Base-by-base conservation (phyloP, 2,329 filamentous ascomycete genomes). In the Cercospora sp. region DNA sequence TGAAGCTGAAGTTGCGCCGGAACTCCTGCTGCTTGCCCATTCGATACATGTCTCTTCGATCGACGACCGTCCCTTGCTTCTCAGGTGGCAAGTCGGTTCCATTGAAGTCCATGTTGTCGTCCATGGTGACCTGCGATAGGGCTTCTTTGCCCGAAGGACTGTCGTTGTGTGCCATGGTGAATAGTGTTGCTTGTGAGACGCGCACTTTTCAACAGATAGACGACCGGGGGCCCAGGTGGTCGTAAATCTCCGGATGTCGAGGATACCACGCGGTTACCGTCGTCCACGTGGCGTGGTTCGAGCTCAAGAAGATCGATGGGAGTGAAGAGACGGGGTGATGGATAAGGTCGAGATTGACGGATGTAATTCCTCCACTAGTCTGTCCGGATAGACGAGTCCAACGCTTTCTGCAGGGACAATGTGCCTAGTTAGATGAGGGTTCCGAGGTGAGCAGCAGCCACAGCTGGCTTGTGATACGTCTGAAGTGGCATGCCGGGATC, bases 11-110 rank as follows among this genome's bases (percentile, higher is more conserved):
- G 57, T 71, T 70, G 3, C 70, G 66, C 62, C 59, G 62, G 5
- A 72, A 65, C n/a, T 72, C 69, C 61, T 73, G 72, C 45, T 58
- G 45, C 65, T 72, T 66, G 28, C 72, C 72, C 70, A 73, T 72
- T 21, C 70, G 67, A 28, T 51, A 63, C 70, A 73, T 73, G 30
- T 73, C 72, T 26, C 60, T 60, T 59, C 70, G 59, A 63, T 73
- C 70, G 34, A 57, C 32, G 6, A 58, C 66, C 10, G 70, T 73
- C 3, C 72, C 72, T 9, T 64, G 65, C 68, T 73, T 72, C 59
- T 73, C 72, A 3, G 71, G 67, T 18, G 72, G 69, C 40, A 73
- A 62, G 40, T 69, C 66, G 34, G 69, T 67, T 18, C 40, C 65
- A 67, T 66, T n/a, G 61, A 26, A 16, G 28, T 57, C 43, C n/a